A percentile compares a stretch with the other conserved stretches of the same genome.
Evolutionary conservation across 495 filamentous ascomycete species (phyloP).

Genomic region (Penicillium pancosmium): DNA sequence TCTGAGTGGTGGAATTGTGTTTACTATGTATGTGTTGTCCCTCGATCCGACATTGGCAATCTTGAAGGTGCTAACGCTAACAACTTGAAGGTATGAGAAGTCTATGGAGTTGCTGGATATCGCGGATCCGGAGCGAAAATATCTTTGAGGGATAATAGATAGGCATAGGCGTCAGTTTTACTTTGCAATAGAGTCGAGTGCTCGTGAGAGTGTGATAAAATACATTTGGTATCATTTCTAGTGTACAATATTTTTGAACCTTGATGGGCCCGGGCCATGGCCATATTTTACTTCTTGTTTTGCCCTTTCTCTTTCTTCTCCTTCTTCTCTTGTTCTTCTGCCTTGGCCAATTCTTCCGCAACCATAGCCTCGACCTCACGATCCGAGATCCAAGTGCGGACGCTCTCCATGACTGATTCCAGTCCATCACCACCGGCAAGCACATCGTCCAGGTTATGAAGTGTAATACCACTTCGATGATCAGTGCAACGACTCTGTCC

Average conservation of each 20-base stretch:
- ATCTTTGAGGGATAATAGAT: slow-evolving; percentile 58
- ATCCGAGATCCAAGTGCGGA: slow-evolving; percentile 76
- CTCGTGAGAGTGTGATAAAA: slow-evolving; percentile 15
- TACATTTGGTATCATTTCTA: slow-evolving; percentile 26
- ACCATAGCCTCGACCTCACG: slow-evolving; percentile 73
- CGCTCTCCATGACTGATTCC: slow-evolving; percentile 79
- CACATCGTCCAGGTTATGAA: slow-evolving; percentile 82
- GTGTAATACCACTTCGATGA: slow-evolving; percentile 80
- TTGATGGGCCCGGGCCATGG: too few relatives aligned
- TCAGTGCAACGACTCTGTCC: slow-evolving; percentile 92
- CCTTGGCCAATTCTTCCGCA: slow-evolving; percentile 46
- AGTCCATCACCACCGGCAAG: slow-evolving; percentile 71
- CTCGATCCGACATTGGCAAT: too few relatives aligned
- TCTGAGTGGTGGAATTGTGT: slow-evolving; percentile 93
- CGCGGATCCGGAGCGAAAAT: slow-evolving; percentile 81
- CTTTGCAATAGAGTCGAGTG: slow-evolving; percentile 10
- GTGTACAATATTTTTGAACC: slow-evolving; percentile 14
- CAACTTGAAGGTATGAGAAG: slow-evolving; percentile 78
- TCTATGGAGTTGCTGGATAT: slow-evolving; percentile 84
- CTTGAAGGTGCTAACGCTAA: too few relatives aligned
- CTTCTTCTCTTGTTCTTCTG: slow-evolving; percentile 2
- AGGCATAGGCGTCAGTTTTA: slow-evolving; percentile 66
- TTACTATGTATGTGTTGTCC: slow-evolving; percentile 72
- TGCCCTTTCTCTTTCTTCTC: background rate
- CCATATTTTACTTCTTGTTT: background rate